A percentile compares a stretch with the other conserved stretches of the same genome.
Evolutionary conservation across 768 basidiomycete species (phyloP).

Genomic region (Termitomyces sp.): DNA sequence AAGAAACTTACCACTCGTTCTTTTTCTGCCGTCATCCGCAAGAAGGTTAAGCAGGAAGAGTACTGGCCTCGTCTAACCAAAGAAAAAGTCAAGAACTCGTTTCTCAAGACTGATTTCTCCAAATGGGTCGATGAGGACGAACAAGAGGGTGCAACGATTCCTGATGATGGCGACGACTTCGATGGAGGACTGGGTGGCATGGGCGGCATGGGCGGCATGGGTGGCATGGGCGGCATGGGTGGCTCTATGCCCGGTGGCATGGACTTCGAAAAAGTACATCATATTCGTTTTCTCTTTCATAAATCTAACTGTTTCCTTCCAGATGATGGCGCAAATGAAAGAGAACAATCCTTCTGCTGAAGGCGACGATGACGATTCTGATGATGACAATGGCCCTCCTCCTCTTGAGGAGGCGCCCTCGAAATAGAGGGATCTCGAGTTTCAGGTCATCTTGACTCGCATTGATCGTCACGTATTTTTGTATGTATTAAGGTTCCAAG

Average conservation of each 20-base stretch:
- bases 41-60: conserved; percentile 69
- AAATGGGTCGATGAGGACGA: conserved; percentile 99
- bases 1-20: conserved; percentile 63
- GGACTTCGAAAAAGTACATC: conserved; percentile 60
- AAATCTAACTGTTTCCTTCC: conserved; percentile 1
- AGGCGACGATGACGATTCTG: conserved; percentile 41
- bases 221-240: conserved; percentile 47
- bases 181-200: conserved; percentile 43
- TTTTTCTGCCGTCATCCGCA: conserved; percentile 65
- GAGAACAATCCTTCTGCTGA: conserved; percentile 16
- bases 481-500: neutral
- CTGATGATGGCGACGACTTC: conserved; percentile 43
- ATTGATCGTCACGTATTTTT: neutral
- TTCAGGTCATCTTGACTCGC: neutral
- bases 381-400: conserved; percentile 64
- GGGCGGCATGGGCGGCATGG: conserved; percentile 46
- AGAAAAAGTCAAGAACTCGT: conserved; percentile 73
- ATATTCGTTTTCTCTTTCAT: neutral
- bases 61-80: conserved; percentile 94
- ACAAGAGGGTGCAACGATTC: conserved; percentile 57
- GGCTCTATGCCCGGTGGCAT: conserved; percentile 36
- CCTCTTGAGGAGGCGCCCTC: conserved; percentile 65
- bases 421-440: conserved; percentile 24
- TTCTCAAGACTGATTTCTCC: conserved; percentile 90
- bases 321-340: conserved; percentile 53